These are phyloP conservation scores for Xylaria venustula DNA, from an alignment of 495 filamentous ascomycete genomes.

Conservation along the genomic window DNA sequence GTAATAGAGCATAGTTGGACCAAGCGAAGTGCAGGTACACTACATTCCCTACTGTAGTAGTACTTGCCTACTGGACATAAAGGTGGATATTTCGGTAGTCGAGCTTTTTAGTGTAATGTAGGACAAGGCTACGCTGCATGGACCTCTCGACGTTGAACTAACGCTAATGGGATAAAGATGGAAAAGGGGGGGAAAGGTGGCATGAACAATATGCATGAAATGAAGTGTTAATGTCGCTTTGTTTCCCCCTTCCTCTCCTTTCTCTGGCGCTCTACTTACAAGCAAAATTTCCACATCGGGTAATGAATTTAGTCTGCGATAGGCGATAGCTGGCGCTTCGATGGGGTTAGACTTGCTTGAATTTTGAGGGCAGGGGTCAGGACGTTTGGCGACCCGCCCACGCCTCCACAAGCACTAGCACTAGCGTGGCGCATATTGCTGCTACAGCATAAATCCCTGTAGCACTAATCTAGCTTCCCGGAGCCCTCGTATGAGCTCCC, in stretches of 20 bases:
- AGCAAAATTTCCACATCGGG: constrained; percentile 14
- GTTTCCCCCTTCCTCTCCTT: not conserved
- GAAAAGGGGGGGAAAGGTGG: constrained; percentile 6
- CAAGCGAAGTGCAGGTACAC: no score
- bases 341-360: constrained; percentile 13
- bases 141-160: constrained; percentile 1
- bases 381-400: not conserved
- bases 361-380: constrained; percentile 10
- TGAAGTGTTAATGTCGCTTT: no score
- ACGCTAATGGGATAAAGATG: constrained; percentile 4
- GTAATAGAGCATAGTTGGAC: no score
- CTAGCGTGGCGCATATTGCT: constrained; percentile 1
- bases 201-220: constrained; percentile 10
- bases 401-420: not conserved
- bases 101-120: no score
- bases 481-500: constrained; percentile 12
- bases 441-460: constrained; percentile 3
- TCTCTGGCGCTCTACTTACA: not conserved
- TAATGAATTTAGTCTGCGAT: constrained; percentile 5
- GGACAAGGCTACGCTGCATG: constrained; percentile 13
- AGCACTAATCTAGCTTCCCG: constrained; percentile 9
- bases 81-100: constrained; percentile 13
- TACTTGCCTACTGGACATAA: no score
- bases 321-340: constrained; percentile 12
- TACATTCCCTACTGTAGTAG: no score